Percentiles rank a stretch among this genome's conserved stretches.
Conservation (phyloP, 768 basidiomycete genomes). For the Infundibulicybe gibba region DNA sequence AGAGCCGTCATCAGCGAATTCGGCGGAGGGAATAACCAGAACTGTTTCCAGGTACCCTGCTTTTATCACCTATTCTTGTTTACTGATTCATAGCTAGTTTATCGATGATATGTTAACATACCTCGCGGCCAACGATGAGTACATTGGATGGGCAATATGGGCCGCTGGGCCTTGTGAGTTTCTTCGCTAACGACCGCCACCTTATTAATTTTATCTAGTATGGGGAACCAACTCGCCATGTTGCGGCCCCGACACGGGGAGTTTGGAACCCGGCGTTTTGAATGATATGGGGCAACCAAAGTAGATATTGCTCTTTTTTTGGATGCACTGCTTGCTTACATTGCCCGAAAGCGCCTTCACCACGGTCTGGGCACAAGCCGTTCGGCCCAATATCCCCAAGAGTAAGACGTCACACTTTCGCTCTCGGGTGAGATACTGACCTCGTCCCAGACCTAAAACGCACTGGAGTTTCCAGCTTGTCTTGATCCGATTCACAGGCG, state of each 20-base stretch:
- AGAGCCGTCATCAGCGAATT: slow-evolving; percentile 45
- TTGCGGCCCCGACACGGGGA: slow-evolving; percentile 39
- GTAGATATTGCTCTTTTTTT: slow-evolving; percentile 15
- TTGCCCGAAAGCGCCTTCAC: slow-evolving; percentile 24
- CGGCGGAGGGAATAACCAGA: slow-evolving; percentile 39
- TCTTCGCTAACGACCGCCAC: neutral
- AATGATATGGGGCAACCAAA: slow-evolving; percentile 34
- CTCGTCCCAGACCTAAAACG: slow-evolving; percentile 9
- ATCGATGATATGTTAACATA: slow-evolving; percentile 38
- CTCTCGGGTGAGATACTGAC: neutral
- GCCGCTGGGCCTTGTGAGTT: slow-evolving; percentile 41
- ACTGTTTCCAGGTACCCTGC: slow-evolving; percentile 31
- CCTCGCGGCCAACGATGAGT: slow-evolving; percentile 36
- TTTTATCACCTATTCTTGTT: neutral
- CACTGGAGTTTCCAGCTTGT: slow-evolving; percentile 12
- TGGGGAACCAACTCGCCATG: slow-evolving; percentile 41
- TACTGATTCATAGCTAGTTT: slow-evolving; percentile 11
- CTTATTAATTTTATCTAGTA: slow-evolving; percentile 17
- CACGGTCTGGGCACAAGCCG: slow-evolving; percentile 31
- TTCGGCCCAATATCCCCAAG: slow-evolving; percentile 34
- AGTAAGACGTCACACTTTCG: slow-evolving; percentile 4
- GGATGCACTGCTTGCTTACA: neutral
- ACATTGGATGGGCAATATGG: slow-evolving; percentile 47
- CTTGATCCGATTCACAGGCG: neutral
- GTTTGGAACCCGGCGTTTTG: slow-evolving; percentile 36